phyloP scores from a whole-genome alignment of 1,284 basidiomycete genomes.

The Ustilago crameri region DNA sequence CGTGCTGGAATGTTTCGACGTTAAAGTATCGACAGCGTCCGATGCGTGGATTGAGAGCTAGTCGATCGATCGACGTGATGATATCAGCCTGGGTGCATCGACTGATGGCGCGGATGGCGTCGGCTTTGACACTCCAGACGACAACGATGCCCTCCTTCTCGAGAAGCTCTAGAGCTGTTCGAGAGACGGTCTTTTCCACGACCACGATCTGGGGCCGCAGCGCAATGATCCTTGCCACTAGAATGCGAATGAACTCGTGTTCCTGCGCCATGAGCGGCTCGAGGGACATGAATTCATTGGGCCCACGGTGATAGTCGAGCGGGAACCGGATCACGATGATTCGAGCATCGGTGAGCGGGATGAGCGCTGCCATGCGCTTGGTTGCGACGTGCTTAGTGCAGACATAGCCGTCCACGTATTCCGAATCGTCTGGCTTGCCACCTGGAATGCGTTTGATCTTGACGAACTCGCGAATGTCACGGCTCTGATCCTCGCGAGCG shows the following conservation, averaged over 20 bases:
- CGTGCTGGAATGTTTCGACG: conserved; percentile 93
- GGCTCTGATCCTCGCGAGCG: conserved; percentile 76
- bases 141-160: conserved; percentile 88
- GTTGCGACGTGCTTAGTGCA: conserved; percentile 98
- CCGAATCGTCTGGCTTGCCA: conserved; percentile 87
- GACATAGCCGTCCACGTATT: conserved; percentile 96
- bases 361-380: conserved; percentile 75
- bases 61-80: conserved; percentile 92
- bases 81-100: conserved; percentile 95
- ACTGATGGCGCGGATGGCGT: conserved; percentile 86
- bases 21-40: conserved; percentile 89
- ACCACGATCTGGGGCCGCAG: conserved; percentile 91
- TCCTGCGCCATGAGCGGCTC: conserved; percentile 93
- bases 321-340: conserved; percentile 97
- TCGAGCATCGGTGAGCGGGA: conserved; percentile 79
- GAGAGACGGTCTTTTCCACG: conserved; percentile 89
- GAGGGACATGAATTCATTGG: conserved; percentile 93
- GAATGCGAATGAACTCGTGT: conserved; percentile 89
- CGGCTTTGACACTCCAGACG: conserved; percentile 87
- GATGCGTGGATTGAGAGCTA: conserved; percentile 87
- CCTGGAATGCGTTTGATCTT: conserved; percentile 99
- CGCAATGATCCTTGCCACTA: conserved; percentile 88
- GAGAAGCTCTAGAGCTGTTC: conserved; percentile 89
- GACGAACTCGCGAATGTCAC: conserved; percentile 93
- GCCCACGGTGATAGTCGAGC: conserved; percentile 87